Evolutionary conservation across 1,284 basidiomycete species (phyloP), one percentile per base, ranked within the genome.

Genomic region (Tilletia setariae): DNA sequence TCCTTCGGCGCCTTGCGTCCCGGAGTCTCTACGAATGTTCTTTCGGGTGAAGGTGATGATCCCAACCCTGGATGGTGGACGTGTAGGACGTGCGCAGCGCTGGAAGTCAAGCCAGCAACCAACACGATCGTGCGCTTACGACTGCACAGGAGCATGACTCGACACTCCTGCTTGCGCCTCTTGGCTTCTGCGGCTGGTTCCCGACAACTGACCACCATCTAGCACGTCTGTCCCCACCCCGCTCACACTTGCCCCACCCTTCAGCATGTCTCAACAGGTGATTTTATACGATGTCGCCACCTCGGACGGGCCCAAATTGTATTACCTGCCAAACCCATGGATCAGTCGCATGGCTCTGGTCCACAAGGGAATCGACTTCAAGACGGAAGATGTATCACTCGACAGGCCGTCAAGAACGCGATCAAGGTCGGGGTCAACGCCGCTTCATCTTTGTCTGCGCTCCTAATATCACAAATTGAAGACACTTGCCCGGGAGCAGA

Each of bases 401-500:
- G 56, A 61, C 9, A 30, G 32, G 28, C 56, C 19, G 56, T 61
- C 16, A 61, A 61, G 28, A 61, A 61, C 28, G 56, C 56, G 15
- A 61, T 61, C 30, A 61, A 61, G 56, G 56, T 61, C 30, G 56
- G 56, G 28, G 56, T 61, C 56, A 40, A 61, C n/a, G 32, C 56
- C 21, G 56, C 56, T 6, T 32, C 56, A 2, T 25, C 56, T 3
- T 21, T 61, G 16, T 25, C 56, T 9, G 19, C 56, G 19, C 7
- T 61, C 8, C 56, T 61, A 16, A n/a, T 25, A 28, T n/a, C 23
- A 30, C 56, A 61, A 61, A 35, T 61, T 35, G 56, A 61, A 61
- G 56, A 61, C n/a, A 19, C 56, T 28, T 30, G n/a, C 16, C 15
- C 28, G 56, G 15, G 28, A 61, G 30, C 25, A 61, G 28, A 25